Evolutionary conservation across 352 stramenopile species (phyloP), one percentile per base, ranked within the genome.

Genomic region (Pythium phragmiticola): DNA sequence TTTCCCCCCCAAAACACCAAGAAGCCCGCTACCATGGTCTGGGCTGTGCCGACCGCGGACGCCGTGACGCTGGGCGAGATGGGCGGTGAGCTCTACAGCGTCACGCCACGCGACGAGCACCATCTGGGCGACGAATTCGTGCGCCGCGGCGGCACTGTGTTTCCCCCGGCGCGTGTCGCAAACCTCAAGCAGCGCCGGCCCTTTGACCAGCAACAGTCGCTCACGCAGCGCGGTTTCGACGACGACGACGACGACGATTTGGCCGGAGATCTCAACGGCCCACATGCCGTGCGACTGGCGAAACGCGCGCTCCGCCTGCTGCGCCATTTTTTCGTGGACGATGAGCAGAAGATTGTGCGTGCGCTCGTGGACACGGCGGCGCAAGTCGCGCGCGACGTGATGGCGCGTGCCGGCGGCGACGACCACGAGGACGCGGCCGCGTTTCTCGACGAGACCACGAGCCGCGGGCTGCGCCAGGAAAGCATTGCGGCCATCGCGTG

Each of bases 31-130:
- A n/a, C n/a, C n/a, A n/a, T 89, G 78, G 76, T 74, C 62, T 92
- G 84, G 84, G 63, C 78, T 9, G 71, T 89, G 55, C 84, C 84
- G 19, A 76, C 70, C n/a, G 54, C 57, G 28, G 80, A 89, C 56
- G 76, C 84, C 49, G 82, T 91, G 76, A 91, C 84, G 67, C 73
- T 93, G 17, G 84, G 84, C 11, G 84, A 93, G 70, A 76, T 90
- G 48, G 66, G 79, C 57, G 79, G 82, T 36, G 82, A 90, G 73
- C 73, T 93, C 39, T 84, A 88, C 67, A 90, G 80, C 64, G 78
- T 91, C 19, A 78, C 77, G 3, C 72, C 79, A 13, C 67, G 74
- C 14, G 81, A 90, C 51, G 72, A 87, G 41, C 58, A 70, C 13
- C 81, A 85, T 57, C 16, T 90, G 4, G 82, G 81, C 34, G 82